phyloP scores from a whole-genome alignment of 306 rosid species.

The Begonia loranthoides region DNA sequence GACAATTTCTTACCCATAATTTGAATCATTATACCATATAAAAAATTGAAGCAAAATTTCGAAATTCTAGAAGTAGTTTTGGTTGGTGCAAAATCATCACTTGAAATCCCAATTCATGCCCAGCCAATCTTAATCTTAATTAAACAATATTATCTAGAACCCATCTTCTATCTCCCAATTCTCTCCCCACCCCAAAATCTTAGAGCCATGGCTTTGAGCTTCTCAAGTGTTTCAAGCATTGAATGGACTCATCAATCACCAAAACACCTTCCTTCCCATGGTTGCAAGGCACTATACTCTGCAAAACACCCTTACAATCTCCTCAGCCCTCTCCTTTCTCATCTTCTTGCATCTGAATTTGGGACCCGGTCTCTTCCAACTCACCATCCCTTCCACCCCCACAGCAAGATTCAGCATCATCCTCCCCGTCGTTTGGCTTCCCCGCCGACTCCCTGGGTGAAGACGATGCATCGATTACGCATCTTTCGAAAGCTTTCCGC shows the following conservation, averaged over 20 bases:
- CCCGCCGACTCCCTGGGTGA: no score
- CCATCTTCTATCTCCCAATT: no score
- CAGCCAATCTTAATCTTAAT: no score
- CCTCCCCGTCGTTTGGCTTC: constrained; percentile 30
- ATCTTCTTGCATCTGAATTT: constrained; percentile 25
- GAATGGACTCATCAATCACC: constrained; percentile 73
- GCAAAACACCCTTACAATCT: constrained; percentile 49
- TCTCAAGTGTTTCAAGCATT: constrained; percentile 48
- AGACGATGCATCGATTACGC: constrained; percentile 15
- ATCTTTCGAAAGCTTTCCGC: constrained; percentile 33
- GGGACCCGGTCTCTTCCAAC: constrained; percentile 24
- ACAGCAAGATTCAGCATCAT: constrained; percentile 68
- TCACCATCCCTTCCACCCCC: constrained; percentile 16
- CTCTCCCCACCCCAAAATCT: no score
- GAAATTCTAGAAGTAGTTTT: no score
- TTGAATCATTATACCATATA: no score
- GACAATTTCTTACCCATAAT: no score
- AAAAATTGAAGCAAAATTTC: no score
- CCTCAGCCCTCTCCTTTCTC: constrained; percentile 53
- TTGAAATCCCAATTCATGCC: no score
- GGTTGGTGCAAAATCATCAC: no score
- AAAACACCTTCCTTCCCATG: constrained; percentile 47
- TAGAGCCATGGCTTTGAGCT: constrained; percentile 49
- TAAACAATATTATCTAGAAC: no score
- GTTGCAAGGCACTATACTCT: constrained; percentile 64